phyloP scores from a whole-genome alignment of 768 basidiomycete species.

The Mycena olivaceomarginata region DNA sequence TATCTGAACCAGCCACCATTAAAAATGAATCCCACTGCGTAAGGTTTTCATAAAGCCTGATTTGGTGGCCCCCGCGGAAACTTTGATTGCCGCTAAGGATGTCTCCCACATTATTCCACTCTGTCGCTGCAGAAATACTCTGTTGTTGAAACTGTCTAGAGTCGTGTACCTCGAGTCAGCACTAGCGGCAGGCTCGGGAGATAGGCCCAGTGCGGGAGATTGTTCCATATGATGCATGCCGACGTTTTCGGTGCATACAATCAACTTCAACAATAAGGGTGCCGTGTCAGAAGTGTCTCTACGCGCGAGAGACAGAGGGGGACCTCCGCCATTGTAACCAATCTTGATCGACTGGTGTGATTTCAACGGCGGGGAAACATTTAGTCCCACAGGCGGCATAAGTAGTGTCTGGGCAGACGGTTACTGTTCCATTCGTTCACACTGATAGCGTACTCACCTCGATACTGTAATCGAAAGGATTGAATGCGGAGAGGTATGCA shows the following conservation, averaged over 20 bases:
- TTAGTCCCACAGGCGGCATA: conserved; percentile 5
- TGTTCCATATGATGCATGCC: conserved; percentile 10
- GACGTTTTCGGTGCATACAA: conserved; percentile 11
- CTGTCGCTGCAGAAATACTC: conserved; percentile 9
- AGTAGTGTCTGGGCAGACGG: not conserved
- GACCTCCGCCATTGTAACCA: conserved; percentile 1
- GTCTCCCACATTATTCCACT: conserved; percentile 6
- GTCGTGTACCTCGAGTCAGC: conserved; percentile 1
- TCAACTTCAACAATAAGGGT: conserved; percentile 9
- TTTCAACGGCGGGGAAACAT: not conserved
- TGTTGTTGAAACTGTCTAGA: conserved; percentile 4
- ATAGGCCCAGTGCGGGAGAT: not conserved
- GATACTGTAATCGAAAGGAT: conserved; percentile 45
- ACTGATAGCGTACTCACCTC: conserved; percentile 6
- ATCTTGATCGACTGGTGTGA: not conserved
- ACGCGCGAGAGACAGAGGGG: not conserved
- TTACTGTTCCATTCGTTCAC: conserved; percentile 4
- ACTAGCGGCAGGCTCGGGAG: conserved; percentile 1
- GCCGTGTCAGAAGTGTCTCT: conserved; percentile 3
- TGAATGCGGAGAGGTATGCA: conserved; percentile 47
- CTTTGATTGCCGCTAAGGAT: conserved; percentile 7
- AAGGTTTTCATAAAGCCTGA: conserved; percentile 9
- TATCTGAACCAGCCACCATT: conserved; percentile 3
- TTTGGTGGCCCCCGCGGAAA: not conserved
- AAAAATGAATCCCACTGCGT: conserved; percentile 4